Evolutionary conservation across 2,329 filamentous ascomycete genomes (phyloP), one percentile per base, ranked within the genome.

Genomic region (Epichloe amarillans): DNA sequence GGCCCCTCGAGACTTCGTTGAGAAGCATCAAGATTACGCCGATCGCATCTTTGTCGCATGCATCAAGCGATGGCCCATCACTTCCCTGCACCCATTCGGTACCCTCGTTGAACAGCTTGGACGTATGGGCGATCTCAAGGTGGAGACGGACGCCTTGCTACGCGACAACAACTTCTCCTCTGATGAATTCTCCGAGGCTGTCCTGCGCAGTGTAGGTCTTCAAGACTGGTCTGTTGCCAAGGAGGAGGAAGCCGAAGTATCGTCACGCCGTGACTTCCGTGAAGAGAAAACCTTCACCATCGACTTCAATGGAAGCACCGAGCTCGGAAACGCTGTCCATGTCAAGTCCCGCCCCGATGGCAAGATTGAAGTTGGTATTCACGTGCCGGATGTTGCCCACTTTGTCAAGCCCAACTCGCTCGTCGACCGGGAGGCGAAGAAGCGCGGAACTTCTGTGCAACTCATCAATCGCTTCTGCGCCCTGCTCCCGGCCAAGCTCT

Each of bases 1-100:
- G 70, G 93, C 93, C 8, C 93, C 93, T 19, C 85, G 89, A 37
- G 93, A 97, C 70, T 98, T 98, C 61, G 93, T 98, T 30, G 93
- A 98, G 73, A 95, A 93, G 69, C 93, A 98, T 67, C 88, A 95
- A 67, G 88, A 96, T 33, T 98, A 97, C 61, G 89, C 91, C 52
- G 94, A 95, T 70, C 86, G 89, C 61, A 98, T 98, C 62, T 98
- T 98, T 58, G 93, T 98, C 59, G 93, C 93, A 46, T 96, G 90
- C 72, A 98, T 98, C 71, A 98, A 98, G 79, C 83, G 93, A 64
- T 98, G 93, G 93, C 93, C 93, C 56, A 98, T 98, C 62, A 98
- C 93, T 30, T 98, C 93, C n/a, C 81, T 98, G 51, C 93, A 98
- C 71, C 93, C 93, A 35, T 98, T 98, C 62, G 93, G 93, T 64